A percentile compares a stretch with the other conserved stretches of the same genome.
phyloP scores from a whole-genome alignment of 495 filamentous ascomycete genomes.

The Achaetomiella virescens region DNA sequence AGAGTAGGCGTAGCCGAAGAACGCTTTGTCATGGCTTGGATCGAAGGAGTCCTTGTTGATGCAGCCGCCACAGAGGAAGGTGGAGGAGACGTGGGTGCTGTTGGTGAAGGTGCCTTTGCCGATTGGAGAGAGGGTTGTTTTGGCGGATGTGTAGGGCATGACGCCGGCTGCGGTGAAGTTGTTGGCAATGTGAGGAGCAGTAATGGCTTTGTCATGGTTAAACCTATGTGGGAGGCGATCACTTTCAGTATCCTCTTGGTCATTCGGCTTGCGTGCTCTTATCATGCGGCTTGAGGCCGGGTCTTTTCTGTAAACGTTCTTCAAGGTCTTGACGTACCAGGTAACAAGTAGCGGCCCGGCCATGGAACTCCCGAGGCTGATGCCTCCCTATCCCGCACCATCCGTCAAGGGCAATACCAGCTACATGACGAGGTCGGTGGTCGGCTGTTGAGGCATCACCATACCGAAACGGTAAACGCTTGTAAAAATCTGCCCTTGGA shows the following conservation, averaged over 20 bases:
- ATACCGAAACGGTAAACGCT: slow-evolving; percentile 26
- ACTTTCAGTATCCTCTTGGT: background rate
- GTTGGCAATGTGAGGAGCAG: slow-evolving; percentile 11
- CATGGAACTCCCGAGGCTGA: slow-evolving; percentile 20
- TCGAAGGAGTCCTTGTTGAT: slow-evolving; percentile 18
- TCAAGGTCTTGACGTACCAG: slow-evolving; percentile 6
- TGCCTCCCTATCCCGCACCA: slow-evolving; percentile 24
- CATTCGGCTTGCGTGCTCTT: too few relatives aligned
- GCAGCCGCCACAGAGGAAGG: slow-evolving; percentile 26
- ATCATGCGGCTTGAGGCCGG: too few relatives aligned
- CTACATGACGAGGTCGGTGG: slow-evolving; percentile 28
- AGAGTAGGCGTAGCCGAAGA: slow-evolving; percentile 20
- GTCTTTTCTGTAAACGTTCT: background rate
- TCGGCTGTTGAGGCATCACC: slow-evolving; percentile 15
- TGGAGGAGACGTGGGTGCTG: slow-evolving; percentile 20
- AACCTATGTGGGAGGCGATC: background rate
- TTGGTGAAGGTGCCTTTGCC: slow-evolving; percentile 19
- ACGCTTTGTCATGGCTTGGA: background rate
- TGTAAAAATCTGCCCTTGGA: slow-evolving; percentile 17
- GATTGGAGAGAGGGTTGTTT: slow-evolving; percentile 16
- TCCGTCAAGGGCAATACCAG: slow-evolving; percentile 16
- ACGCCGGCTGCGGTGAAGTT: slow-evolving; percentile 9
- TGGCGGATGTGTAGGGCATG: slow-evolving; percentile 5
- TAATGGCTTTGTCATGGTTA: slow-evolving; percentile 5
- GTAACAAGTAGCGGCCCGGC: slow-evolving; percentile 16